Percentiles rank a stretch among this genome's conserved stretches.
Conservation (phyloP, 1,139 yeast species). For the Geotrichum europaeum region DNA sequence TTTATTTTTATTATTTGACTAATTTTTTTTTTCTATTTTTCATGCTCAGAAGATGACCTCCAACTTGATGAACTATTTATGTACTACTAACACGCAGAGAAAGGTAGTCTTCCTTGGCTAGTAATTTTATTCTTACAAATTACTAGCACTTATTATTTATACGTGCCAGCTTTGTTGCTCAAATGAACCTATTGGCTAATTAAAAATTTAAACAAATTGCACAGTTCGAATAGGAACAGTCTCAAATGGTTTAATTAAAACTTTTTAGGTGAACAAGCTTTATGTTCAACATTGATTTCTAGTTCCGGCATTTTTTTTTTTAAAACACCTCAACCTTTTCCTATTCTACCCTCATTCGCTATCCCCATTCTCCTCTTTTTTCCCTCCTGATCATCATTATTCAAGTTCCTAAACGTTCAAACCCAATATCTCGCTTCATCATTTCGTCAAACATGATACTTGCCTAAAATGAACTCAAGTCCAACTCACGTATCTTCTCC, state of each 20-base stretch:
- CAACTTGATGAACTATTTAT: background rate
- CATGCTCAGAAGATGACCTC: no score
- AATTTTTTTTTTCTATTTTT: no score
- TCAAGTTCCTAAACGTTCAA: background rate
- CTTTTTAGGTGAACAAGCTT: background rate
- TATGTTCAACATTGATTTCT: background rate
- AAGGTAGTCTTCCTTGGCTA: background rate
- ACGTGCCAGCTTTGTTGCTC: no score
- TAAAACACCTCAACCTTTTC: conserved; percentile 4
- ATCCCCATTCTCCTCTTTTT: background rate
- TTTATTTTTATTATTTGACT: no score
- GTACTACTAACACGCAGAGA: background rate
- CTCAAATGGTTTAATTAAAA: background rate
- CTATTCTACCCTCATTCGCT: background rate
- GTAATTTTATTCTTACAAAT: no score
- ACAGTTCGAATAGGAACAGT: background rate
- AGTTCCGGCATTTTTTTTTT: background rate
- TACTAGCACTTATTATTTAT: no score
- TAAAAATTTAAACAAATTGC: background rate
- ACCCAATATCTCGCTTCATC: background rate
- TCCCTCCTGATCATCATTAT: background rate
- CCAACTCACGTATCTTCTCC: background rate
- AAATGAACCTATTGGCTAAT: no score
- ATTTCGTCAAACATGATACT: conserved; percentile 2
- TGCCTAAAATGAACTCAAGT: conserved; percentile 8